Percentiles rank a stretch among this genome's conserved stretches.
phyloP scores from a whole-genome alignment of 805 yeast species.

The Sugiyamaella qingdaonensis region DNA sequence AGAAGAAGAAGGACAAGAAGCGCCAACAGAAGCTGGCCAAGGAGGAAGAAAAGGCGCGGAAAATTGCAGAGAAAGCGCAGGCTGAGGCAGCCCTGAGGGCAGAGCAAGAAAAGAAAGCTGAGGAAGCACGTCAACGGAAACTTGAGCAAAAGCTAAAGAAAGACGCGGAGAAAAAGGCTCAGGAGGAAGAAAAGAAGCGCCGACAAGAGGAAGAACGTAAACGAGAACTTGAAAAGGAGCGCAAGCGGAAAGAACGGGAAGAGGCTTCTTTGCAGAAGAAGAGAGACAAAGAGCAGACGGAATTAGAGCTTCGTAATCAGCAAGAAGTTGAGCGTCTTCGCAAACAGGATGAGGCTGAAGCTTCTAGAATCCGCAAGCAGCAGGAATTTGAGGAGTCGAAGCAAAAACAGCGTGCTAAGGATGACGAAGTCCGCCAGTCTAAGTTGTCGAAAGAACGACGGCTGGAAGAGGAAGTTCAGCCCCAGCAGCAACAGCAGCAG shows the following conservation, averaged over 20 bases:
- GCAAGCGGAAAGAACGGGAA: conserved; percentile 32
- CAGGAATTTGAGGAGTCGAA: not conserved
- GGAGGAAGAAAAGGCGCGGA: conserved; percentile 37
- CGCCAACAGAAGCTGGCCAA: conserved; percentile 36
- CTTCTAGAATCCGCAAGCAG: not conserved
- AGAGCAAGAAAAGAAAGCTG: conserved; percentile 27
- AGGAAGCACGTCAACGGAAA: conserved; percentile 29
- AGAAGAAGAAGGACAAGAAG: conserved; percentile 40
- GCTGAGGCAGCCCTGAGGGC: conserved; percentile 27
- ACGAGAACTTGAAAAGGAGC: conserved; percentile 21
- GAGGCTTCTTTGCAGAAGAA: conserved; percentile 25
- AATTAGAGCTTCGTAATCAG: conserved; percentile 24
- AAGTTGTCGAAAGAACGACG: conserved; percentile 20
- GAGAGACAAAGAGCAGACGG: conserved; percentile 16
- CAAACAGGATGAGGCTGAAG: not conserved
- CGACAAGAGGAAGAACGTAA: conserved; percentile 22
- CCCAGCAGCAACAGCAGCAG: conserved; percentile 12
- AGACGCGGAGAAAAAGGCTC: conserved; percentile 28
- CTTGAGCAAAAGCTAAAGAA: conserved; percentile 31
- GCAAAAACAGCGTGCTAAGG: not conserved
- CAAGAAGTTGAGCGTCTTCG: not conserved
- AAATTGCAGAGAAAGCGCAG: conserved; percentile 32
- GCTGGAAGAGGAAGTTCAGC: conserved; percentile 22
- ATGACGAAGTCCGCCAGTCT: not conserved
- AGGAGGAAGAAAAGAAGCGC: conserved; percentile 26